A percentile compares a stretch with the other conserved stretches of the same genome.
Conservation (phyloP, 2,329 filamentous ascomycete species). For the Botrytis tulipae region DNA sequence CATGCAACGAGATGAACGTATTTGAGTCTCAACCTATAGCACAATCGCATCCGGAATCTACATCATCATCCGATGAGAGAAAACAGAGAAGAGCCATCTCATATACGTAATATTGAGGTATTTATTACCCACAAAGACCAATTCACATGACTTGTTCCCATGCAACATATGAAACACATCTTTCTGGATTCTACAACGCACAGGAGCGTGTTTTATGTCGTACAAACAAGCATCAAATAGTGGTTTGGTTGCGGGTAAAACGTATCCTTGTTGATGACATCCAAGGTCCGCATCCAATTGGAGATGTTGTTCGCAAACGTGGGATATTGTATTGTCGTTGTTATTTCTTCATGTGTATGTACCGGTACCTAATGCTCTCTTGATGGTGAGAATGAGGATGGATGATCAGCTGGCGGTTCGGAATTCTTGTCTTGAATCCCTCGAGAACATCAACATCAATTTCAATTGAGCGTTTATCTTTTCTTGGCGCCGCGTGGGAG, state of each 20-base stretch:
- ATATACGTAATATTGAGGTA: neutral
- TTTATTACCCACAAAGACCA: neutral
- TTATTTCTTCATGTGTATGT: neutral
- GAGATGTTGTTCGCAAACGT: neutral
- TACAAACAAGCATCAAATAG: conserved; percentile 11
- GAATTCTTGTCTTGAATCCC: neutral
- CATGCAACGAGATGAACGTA: neutral
- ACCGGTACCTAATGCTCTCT: neutral
- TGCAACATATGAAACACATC: conserved; percentile 5
- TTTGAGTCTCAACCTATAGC: neutral
- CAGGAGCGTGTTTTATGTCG: neutral
- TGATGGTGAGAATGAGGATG: neutral
- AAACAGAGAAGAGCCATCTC: neutral
- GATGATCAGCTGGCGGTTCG: neutral
- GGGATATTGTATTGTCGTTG: neutral
- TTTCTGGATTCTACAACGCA: neutral
- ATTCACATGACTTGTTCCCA: neutral
- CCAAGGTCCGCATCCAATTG: neutral
- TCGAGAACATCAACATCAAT: neutral
- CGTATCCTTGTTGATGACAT: conserved; percentile 5
- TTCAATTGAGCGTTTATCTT: neutral
- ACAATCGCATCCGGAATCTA: neutral
- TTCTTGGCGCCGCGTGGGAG: conserved; percentile 8
- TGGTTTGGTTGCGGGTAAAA: conserved; percentile 6
- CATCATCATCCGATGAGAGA: neutral